These are phyloP conservation scores for Stemphylium vesicarium DNA, from an alignment of 2,329 filamentous ascomycete species.

Conservation along the genomic window DNA sequence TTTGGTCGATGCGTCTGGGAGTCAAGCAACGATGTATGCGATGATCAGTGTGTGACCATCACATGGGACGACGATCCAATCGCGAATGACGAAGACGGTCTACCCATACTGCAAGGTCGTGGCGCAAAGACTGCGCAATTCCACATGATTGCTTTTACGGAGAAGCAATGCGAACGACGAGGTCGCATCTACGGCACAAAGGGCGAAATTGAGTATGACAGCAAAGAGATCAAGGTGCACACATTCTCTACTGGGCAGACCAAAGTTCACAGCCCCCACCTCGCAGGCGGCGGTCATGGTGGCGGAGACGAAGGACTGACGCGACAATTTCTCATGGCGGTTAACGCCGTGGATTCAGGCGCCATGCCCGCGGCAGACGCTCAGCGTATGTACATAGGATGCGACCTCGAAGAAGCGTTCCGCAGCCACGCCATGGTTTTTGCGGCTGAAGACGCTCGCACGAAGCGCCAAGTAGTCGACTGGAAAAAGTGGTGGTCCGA, in stretches of 20 bases:
- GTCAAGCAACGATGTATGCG: constrained; percentile 88
- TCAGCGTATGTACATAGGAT: constrained; percentile 78
- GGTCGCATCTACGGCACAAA: constrained; percentile 84
- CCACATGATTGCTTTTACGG: constrained; percentile 93
- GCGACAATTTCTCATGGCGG: constrained; percentile 80
- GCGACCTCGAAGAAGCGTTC: constrained; percentile 84
- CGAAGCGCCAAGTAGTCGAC: constrained; percentile 70
- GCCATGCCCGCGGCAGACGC: constrained; percentile 71
- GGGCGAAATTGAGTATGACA: constrained; percentile 88
- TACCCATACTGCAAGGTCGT: constrained; percentile 43
- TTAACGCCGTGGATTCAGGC: constrained; percentile 77
- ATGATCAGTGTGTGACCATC: constrained; percentile 89
- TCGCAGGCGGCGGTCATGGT: constrained; percentile 70
- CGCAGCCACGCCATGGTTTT: constrained; percentile 92
- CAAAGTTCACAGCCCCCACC: constrained; percentile 64
- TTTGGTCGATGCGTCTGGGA: constrained; percentile 97
- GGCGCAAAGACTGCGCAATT: constrained; percentile 85
- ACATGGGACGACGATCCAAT: constrained; percentile 78
- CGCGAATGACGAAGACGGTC: constrained; percentile 18
- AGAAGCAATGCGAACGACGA: constrained; percentile 83
- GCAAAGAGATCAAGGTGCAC: constrained; percentile 74
- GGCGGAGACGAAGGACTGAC: constrained; percentile 83
- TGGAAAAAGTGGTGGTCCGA: constrained; percentile 78
- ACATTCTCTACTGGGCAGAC: constrained; percentile 68
- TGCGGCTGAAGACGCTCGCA: constrained; percentile 86